Conservation (phyloP, 1,139 yeast genomes). For the Magnusiomyces fungicola region DNA sequence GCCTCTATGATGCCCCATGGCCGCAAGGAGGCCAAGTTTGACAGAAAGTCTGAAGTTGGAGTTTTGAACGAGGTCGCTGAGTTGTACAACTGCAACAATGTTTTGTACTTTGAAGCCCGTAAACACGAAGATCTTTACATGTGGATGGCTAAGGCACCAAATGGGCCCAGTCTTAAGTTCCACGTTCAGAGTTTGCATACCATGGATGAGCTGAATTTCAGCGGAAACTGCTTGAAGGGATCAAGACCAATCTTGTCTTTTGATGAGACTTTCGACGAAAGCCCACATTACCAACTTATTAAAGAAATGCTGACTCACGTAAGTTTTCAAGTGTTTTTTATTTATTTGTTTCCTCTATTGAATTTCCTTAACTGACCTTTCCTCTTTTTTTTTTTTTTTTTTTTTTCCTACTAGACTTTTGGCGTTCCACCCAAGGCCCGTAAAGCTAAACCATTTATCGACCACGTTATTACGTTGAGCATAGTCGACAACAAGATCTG, state of each 20-base stretch:
- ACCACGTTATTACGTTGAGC: slow-evolving; percentile 89
- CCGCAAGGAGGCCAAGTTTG: slow-evolving; percentile 93
- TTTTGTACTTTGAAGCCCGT: slow-evolving; percentile 90
- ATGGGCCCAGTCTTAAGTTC: slow-evolving; percentile 94
- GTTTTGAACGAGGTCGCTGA: slow-evolving; percentile 87
- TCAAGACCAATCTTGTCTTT: slow-evolving; percentile 93
- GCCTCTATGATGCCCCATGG: slow-evolving; percentile 83
- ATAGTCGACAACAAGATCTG: slow-evolving; percentile 91
- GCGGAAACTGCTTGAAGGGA: slow-evolving; percentile 93
- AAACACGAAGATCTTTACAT: slow-evolving; percentile 75
- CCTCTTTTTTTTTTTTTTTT: slow-evolving; percentile 2
- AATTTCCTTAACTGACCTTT: background rate
- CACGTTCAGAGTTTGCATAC: slow-evolving; percentile 94
- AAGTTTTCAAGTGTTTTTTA: background rate
- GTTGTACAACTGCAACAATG: slow-evolving; percentile 92
- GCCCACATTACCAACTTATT: slow-evolving; percentile 61
- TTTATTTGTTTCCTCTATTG: slow-evolving; percentile 1
- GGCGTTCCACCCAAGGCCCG: slow-evolving; percentile 98
- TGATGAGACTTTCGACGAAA: slow-evolving; percentile 63
- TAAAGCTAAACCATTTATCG: slow-evolving; percentile 88
- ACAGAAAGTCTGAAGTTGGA: slow-evolving; percentile 42
- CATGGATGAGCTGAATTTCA: slow-evolving; percentile 89
- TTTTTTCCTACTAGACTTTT: slow-evolving; percentile 38
- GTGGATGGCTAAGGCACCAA: slow-evolving; percentile 95
- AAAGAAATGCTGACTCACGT: slow-evolving; percentile 75